These are phyloP conservation scores for Fagus crenata DNA, from an alignment of 306 rosid genomes.

Conservation along the genomic window DNA sequence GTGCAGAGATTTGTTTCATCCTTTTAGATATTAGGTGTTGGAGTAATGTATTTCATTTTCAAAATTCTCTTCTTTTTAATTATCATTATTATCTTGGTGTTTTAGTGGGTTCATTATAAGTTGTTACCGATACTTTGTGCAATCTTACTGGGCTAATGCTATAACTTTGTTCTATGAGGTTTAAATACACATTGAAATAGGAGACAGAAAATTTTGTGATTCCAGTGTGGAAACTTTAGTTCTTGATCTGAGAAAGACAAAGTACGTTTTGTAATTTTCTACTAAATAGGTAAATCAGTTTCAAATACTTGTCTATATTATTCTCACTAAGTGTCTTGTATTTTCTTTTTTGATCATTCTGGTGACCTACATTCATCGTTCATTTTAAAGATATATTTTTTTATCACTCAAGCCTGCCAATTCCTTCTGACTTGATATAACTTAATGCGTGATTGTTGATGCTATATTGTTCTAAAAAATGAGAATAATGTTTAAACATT, in stretches of 20 bases:
- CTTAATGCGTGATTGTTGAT: neutral
- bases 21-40: neutral
- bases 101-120: neutral
- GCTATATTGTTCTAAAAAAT: constrained; percentile 10
- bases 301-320: constrained; percentile 14
- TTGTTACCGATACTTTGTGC: neutral
- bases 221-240: neutral
- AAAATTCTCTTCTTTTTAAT: neutral
- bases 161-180: neutral
- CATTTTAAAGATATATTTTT: neutral
- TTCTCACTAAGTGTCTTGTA: neutral
- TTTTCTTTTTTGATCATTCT: constrained; percentile 22
- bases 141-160: neutral
- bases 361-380: constrained; percentile 3
- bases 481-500: neutral
- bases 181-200: neutral
- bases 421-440: neutral
- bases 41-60: neutral
- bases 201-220: neutral
- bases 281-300: constrained; percentile 1
- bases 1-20: neutral
- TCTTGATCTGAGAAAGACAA: neutral
- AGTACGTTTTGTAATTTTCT: neutral
- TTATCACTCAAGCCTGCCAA: neutral
- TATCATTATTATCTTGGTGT: neutral